Conservation (phyloP, 805 yeast species). For the Monosporozyma aerobia region DNA sequence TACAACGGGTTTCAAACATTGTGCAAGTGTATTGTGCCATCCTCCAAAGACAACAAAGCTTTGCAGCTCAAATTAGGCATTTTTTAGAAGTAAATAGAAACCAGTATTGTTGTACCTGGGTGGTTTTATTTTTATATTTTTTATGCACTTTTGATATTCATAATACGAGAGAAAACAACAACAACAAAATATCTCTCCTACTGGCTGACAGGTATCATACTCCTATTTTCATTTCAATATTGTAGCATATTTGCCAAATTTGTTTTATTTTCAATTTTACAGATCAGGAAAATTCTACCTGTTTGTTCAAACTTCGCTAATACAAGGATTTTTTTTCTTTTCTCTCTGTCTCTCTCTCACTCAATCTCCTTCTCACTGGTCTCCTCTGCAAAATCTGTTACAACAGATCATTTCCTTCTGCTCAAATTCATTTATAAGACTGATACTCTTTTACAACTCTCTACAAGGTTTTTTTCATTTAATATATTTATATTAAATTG, state of each 20-base stretch:
- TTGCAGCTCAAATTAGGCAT: not conserved
- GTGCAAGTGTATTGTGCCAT: not conserved
- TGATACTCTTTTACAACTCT: not conserved
- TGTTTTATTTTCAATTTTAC: conserved; percentile 1
- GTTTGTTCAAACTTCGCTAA: not conserved
- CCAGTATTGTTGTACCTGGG: not conserved
- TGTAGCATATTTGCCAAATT: not conserved
- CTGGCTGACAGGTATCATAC: not conserved
- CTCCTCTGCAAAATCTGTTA: not conserved
- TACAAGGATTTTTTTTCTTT: not conserved
- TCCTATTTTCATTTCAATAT: not conserved
- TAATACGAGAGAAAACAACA: not conserved
- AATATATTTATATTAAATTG: not conserved
- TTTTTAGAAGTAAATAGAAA: not conserved
- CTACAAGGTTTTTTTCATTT: not conserved
- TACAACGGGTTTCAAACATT: not conserved
- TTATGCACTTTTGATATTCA: not conserved
- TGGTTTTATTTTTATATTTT: not conserved
- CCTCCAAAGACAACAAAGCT: not conserved
- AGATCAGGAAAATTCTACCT: not conserved
- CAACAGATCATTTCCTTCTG: not conserved
- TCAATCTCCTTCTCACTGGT: not conserved
- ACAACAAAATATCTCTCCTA: not conserved
- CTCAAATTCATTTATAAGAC: not conserved
- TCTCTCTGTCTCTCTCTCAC: not conserved